Base-by-base conservation (phyloP, 2,329 filamentous ascomycete species). In the Cercospora nicotianae region DNA sequence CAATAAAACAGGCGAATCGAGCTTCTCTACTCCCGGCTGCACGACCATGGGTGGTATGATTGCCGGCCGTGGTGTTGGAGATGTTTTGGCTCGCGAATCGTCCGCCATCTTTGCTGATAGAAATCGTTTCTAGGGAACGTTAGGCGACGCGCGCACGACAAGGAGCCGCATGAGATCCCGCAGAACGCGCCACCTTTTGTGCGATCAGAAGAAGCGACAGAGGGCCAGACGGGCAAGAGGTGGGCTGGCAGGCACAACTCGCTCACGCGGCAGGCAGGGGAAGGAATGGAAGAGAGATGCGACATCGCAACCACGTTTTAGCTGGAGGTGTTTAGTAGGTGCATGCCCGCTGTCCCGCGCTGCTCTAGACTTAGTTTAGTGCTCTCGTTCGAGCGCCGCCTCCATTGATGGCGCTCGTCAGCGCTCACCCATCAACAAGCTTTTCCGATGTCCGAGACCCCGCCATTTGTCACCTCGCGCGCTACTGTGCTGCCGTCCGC, bases 1-100 rank as follows among this genome's bases (percentile, higher is more conserved):
- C 31, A 74, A 63, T 31, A 69, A 70, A 57, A 70, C 69, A 18
- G 74, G 74, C 28, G 74, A 69, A 33, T 71, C 69, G 20, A 77
- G 69, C 42, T 75, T 71, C 51, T 76, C 72, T 12, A 76, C 74
- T 9, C 74, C 75, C 23, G 74, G 74, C 66, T 77, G 75, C 31
- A 75, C 61, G 28, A 76, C 69, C 67, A 77, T 72, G 20, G 75
- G 74, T 9, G 75, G 75, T 5, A 73, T 68, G 16, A 72, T 58
- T 7, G 60, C 57, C 30, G 70, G 70, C 59, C 42, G 68, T 61
- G 48, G 55, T 20, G 57, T 51, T 33, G 64, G 59, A 30, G 65
- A 64, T 18, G 60, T 60, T 60, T 60, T 58, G 13, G 53, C 45
- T 7, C 45, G 45, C 18, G 20, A 63, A n/a, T 18, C 53, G 33